phyloP scores from a whole-genome alignment of 768 basidiomycete genomes.

The Lactifluus pinguis region DNA sequence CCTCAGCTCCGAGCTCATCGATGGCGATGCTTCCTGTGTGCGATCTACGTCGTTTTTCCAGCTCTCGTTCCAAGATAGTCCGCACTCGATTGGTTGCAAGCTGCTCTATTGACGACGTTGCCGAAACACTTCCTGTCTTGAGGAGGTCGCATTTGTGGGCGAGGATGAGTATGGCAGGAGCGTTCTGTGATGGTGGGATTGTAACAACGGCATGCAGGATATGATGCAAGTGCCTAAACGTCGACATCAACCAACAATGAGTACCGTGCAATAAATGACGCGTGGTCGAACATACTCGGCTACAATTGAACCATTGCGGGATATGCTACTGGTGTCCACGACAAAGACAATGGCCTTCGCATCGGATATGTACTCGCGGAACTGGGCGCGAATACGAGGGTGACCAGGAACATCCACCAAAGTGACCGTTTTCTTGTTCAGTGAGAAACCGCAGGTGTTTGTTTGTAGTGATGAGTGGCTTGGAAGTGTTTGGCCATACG shows the following conservation, averaged over 20 bases:
- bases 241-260: background rate
- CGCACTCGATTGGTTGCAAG: constrained; percentile 64
- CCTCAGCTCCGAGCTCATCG: constrained; percentile 67
- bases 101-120: constrained; percentile 29
- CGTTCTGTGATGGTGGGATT: constrained; percentile 57
- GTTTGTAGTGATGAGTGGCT: constrained; percentile 74
- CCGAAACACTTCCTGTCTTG: constrained; percentile 35
- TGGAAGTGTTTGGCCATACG: constrained; percentile 51
- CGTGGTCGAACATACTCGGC: constrained; percentile 57
- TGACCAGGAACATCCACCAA: constrained; percentile 81
- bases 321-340: constrained; percentile 70
- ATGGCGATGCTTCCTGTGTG: constrained; percentile 59
- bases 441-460: constrained; percentile 43
- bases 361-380: constrained; percentile 51
- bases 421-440: constrained; percentile 40
- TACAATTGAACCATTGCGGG: constrained; percentile 62
- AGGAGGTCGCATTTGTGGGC: constrained; percentile 75
- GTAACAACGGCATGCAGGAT: constrained; percentile 62
- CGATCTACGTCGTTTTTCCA: constrained; percentile 64
- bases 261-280: constrained; percentile 1
- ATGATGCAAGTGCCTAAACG: constrained; percentile 60
- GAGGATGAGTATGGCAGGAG: constrained; percentile 55
- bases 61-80: constrained; percentile 72
- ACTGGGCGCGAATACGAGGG: constrained; percentile 68
- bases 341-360: constrained; percentile 68